Evolutionary conservation across 768 basidiomycete species (phyloP), one percentile per base, ranked within the genome.

Genomic region (Leccinum fibrillosum): DNA sequence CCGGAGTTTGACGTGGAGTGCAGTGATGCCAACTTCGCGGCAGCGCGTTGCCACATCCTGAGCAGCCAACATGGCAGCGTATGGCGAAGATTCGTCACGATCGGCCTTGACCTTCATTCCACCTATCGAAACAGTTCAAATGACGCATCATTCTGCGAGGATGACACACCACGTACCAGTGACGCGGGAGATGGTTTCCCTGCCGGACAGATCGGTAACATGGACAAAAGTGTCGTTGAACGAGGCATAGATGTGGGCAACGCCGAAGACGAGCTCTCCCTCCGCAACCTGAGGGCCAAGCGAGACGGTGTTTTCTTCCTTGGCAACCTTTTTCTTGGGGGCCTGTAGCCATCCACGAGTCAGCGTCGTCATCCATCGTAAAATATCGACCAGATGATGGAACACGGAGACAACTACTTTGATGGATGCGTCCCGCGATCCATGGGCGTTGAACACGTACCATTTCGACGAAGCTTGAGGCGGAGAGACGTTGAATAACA

Each of bases 31-130:
- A 67, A 98, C 92, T 79, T 98, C 97, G 73, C 92, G 91, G 89
- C 97, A 99, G 66, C 95, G 92, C 53, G 81, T 75, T 58, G 96
- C 96, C 65, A 94, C 94, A 68, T 98, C 96, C 80, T 98, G 96
- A 45, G 96, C 94, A 55, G 96, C 96, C 75, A 98, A 82, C 95
- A 97, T 96, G 74, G 95, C 94, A 53, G 94, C 93, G 72, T 97
- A 92, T 17, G 92, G 92, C 23, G 95, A 98, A 44, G 94, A 98
- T 80, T 99, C 97, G 80, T 99, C 97, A 78, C 97, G 90, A 78
- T 99, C 97, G 12, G 96, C 97, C 82, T 98, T 99, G 79, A 99
- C 97, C 82, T 98, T 98, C 97, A 98, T 98, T 60, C 97, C 97
- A 75, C 93, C 92, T 69, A 39, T 91, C 55, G 5, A 30, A 19